Evolutionary conservation across 768 basidiomycete genomes (phyloP), one percentile per base, ranked within the genome.

Genomic region (Omphalotus guepiniiformis): DNA sequence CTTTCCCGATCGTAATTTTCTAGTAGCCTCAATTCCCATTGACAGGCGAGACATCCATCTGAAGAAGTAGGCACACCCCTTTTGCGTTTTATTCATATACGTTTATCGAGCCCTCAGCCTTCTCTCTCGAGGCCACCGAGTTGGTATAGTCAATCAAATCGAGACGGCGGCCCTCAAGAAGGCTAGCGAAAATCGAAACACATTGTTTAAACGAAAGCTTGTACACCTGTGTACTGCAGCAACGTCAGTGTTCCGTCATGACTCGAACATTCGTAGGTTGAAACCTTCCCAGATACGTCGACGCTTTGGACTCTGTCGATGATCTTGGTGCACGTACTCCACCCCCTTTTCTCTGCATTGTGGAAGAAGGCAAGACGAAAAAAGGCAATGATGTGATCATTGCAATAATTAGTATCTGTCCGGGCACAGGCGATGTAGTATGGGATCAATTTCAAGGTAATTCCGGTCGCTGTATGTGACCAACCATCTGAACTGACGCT

Each of bases 91-190:
- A 16, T 47, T 25, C 30, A 6, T 4, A 3, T 34, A 44, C 52
- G 25, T 30, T 47, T 38, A 28, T 41, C 47, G 22, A 19, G 21
- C 19, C 67, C 29, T 0, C 27, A 85, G 91, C 51, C 71, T 94
- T 13, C 70, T 94, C 23, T 80, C 87, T 4, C 77, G 78, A 49
- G 92, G 91, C 0, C 72, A 90, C 60, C 84, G 87, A 63, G 90
- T 93, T 29, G 92, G 93, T 2, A 76, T 94, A 23, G 83, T 92
- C 2, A 73, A 80, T 19, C 93, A 94, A 59, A 77, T 74, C 1
- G 92, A 94, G 64, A 93, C 93, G 0, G 88, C 92, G 15, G 92
- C 92, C 0, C 72, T 94, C 40, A 94, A 94, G 69, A 92, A 88
- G 67, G 81, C 72, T 2, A 72, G 88, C 39, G 85, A 88, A 50